These are phyloP conservation scores for Volutella citrinella DNA, from an alignment of 2,329 filamentous ascomycete genomes.

Conservation along the genomic window DNA sequence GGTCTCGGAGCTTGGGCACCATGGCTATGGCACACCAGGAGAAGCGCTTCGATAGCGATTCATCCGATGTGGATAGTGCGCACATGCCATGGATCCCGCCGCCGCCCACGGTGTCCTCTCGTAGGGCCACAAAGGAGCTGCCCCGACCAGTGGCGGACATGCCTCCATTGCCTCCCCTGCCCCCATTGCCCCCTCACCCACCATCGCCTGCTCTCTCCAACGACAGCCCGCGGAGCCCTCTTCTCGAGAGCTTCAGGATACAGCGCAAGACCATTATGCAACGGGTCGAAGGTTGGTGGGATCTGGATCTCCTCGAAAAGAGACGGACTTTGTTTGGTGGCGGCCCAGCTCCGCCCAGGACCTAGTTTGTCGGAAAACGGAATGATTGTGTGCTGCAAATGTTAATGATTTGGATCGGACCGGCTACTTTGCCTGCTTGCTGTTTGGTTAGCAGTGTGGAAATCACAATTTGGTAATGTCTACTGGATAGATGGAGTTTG, in stretches of 20 bases:
- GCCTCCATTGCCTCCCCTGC: slow-evolving; percentile 29
- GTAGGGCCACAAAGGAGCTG: slow-evolving; percentile 21
- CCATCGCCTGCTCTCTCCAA: slow-evolving; percentile 16
- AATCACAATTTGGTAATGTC: slow-evolving; percentile 23
- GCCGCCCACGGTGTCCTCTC: slow-evolving; percentile 34
- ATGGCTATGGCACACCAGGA: slow-evolving; percentile 32
- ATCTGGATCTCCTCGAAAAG: slow-evolving; percentile 47
- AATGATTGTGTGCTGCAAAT: slow-evolving; percentile 5
- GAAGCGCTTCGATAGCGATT: slow-evolving; percentile 31
- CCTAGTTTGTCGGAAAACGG: no score
- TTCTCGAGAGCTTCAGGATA: slow-evolving; percentile 27
- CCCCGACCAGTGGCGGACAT: slow-evolving; percentile 27
- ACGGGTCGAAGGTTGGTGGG: slow-evolving; percentile 54
- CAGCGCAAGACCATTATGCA: slow-evolving; percentile 47
- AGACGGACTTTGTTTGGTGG: slow-evolving; percentile 35
- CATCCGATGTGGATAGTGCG: slow-evolving; percentile 27
- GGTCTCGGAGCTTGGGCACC: slow-evolving; percentile 35
- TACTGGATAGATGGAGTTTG: slow-evolving; percentile 26
- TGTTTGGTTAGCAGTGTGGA: slow-evolving; percentile 10
- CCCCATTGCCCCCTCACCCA: slow-evolving; percentile 17
- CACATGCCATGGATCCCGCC: slow-evolving; percentile 30
- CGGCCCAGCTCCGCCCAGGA: no score
- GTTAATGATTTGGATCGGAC: slow-evolving; percentile 15
- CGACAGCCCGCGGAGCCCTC: slow-evolving; percentile 21
- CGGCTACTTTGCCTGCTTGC: slow-evolving; percentile 4